Evolutionary conservation across 2,329 filamentous ascomycete species (phyloP).

Genomic region (Ophiocordyceps unilateralis): DNA sequence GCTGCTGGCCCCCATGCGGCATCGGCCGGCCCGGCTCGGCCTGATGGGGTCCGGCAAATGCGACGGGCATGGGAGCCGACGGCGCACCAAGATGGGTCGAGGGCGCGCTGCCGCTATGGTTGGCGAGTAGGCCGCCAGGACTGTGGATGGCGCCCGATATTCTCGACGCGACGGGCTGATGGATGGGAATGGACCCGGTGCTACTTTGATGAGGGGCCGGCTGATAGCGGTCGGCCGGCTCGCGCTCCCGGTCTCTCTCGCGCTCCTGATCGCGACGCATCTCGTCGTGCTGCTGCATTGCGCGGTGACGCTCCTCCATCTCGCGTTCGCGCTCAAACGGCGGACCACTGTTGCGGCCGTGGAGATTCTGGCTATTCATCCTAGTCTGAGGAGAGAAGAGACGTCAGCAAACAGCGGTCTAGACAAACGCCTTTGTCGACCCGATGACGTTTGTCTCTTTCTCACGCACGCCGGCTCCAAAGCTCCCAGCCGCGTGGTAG

Average conservation of each 20-base stretch:
- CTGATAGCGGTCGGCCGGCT: slow-evolving; percentile 49
- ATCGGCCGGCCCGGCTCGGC: slow-evolving; percentile 31
- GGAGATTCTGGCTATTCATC: slow-evolving; percentile 31
- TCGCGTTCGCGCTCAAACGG: slow-evolving; percentile 31
- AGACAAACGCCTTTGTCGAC: background rate
- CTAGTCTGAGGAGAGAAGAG: slow-evolving; percentile 5
- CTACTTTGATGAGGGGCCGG: slow-evolving; percentile 67
- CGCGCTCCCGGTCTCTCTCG: slow-evolving; percentile 43
- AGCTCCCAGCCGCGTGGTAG: background rate
- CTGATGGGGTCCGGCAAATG: slow-evolving; percentile 38
- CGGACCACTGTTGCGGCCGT: slow-evolving; percentile 20
- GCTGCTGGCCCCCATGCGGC: slow-evolving; percentile 32
- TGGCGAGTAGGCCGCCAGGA: slow-evolving; percentile 72
- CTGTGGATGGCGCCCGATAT: slow-evolving; percentile 73
- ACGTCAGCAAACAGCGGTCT: background rate
- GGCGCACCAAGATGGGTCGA: slow-evolving; percentile 34
- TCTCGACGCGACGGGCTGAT: slow-evolving; percentile 81
- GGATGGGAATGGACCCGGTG: slow-evolving; percentile 74
- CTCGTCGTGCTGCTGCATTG: slow-evolving; percentile 28
- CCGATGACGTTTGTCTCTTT: background rate
- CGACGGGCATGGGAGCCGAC: slow-evolving; percentile 28
- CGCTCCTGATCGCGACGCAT: slow-evolving; percentile 37
- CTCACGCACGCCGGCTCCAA: background rate
- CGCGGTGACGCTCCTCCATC: slow-evolving; percentile 29
- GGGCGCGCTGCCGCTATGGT: slow-evolving; percentile 43